phyloP scores from a whole-genome alignment of 257 asterid genomes.

The Anisodus acutangulus region DNA sequence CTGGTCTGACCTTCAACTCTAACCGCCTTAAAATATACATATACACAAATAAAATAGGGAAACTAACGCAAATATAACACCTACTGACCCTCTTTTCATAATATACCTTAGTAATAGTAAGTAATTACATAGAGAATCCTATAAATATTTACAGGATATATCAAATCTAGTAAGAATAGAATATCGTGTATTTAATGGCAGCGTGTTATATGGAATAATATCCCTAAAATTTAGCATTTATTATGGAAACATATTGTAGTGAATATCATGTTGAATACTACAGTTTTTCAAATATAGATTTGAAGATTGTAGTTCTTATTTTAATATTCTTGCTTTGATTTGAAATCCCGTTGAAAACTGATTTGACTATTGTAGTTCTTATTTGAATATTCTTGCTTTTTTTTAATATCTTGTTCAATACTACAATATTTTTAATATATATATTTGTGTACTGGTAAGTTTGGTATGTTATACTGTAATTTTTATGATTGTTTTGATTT shows the following conservation, averaged over 20 bases:
- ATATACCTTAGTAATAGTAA: neutral
- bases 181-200: neutral
- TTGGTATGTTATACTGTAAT: neutral
- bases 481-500: neutral
- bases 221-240: neutral
- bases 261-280: neutral
- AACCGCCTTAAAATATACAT: neutral
- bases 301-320: neutral
- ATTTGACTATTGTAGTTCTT: too few species aligned
- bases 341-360: neutral
- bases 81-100: neutral
- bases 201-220: neutral
- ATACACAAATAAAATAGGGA: neutral
- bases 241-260: neutral
- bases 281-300: neutral
- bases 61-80: neutral
- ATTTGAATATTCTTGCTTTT: neutral
- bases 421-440: too few species aligned
- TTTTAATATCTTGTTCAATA: neutral
- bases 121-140: neutral
- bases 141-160: neutral
- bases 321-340: neutral
- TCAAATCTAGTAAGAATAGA: neutral
- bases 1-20: neutral
- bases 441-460: neutral